Percentiles rank a stretch among this genome's conserved stretches.
Evolutionary conservation across 202 grass and related monocot genomes (phyloP).

Genomic region (Setaria italica): DNA sequence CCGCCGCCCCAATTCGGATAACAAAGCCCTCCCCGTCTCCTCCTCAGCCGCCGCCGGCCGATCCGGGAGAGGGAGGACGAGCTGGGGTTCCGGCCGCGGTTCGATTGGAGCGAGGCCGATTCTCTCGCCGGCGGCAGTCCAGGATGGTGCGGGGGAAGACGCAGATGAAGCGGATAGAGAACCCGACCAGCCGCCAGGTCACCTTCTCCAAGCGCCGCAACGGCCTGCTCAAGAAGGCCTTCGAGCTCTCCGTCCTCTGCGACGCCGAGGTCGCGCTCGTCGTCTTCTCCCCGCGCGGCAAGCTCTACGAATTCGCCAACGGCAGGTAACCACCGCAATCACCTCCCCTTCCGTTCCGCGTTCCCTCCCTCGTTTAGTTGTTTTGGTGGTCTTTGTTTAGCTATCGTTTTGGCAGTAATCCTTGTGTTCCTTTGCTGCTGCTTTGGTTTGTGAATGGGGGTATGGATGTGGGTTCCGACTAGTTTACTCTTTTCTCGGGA

Average conservation of each 20-base stretch:
- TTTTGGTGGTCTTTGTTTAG: slow-evolving; percentile 25
- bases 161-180: slow-evolving; percentile 84
- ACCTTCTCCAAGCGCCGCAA: slow-evolving; percentile 92
- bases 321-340: slow-evolving; percentile 40
- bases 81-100: background rate
- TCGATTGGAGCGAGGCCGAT: background rate
- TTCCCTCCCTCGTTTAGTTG: background rate
- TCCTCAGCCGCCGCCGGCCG: background rate
- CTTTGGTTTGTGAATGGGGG: background rate
- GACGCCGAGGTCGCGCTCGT: slow-evolving; percentile 79
- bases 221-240: slow-evolving; percentile 91
- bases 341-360: too few species aligned
- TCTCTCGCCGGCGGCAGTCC: background rate
- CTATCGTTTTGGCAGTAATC: background rate
- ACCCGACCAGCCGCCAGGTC: slow-evolving; percentile 74
- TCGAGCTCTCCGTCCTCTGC: slow-evolving; percentile 89
- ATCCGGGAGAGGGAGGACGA: background rate
- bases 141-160: slow-evolving; percentile 93
- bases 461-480: background rate
- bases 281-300: slow-evolving; percentile 76
- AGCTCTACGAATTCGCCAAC: slow-evolving; percentile 77
- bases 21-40: background rate
- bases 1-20: slow-evolving; percentile 49
- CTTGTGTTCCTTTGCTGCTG: background rate
- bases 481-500: slow-evolving; percentile 22